phyloP scores from a whole-genome alignment of 208 protist species.

The Crithidia acanthocephali region DNA sequence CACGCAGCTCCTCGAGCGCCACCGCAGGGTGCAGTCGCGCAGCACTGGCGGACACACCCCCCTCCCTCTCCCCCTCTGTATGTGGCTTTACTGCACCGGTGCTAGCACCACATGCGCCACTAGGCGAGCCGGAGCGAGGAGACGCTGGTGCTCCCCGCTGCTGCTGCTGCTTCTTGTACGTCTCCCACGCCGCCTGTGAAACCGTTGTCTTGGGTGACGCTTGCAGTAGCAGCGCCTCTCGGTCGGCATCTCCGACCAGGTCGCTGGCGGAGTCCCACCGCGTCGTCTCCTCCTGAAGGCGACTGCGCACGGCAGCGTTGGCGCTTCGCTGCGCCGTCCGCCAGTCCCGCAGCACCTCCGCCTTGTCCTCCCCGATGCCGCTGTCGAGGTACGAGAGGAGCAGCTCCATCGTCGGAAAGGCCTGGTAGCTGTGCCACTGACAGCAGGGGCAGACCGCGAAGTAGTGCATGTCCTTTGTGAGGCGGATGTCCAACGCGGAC shows the following conservation, averaged over 20 bases:
- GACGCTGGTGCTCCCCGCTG: too few species aligned
- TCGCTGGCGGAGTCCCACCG: not conserved
- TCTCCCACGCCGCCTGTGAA: slow-evolving; percentile 32
- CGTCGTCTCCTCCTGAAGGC: not conserved
- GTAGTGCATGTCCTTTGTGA: slow-evolving; percentile 45
- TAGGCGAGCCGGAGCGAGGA: too few species aligned
- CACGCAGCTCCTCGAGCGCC: slow-evolving; percentile 41
- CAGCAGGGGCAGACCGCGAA: slow-evolving; percentile 51
- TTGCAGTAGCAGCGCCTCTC: not conserved
- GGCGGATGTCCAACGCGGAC: slow-evolving; percentile 26
- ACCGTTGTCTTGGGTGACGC: slow-evolving; percentile 1
- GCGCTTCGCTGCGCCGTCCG: slow-evolving; percentile 31
- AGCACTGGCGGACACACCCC: not conserved
- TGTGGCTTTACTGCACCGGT: too few species aligned
- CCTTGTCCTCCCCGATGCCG: slow-evolving; percentile 14
- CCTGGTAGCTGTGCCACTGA: slow-evolving; percentile 49
- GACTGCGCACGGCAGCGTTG: slow-evolving; percentile 20
- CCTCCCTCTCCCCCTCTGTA: not conserved
- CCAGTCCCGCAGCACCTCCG: slow-evolving; percentile 34
- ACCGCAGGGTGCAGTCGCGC: slow-evolving; percentile 29
- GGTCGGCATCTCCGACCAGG: not conserved
- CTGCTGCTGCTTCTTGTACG: slow-evolving; percentile 3
- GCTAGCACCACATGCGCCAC: too few species aligned
- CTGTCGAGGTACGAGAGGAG: slow-evolving; percentile 37
- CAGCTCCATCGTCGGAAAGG: slow-evolving; percentile 37